A percentile compares a stretch with the other conserved stretches of the same genome.
phyloP scores from a whole-genome alignment of 2,329 filamentous ascomycete species.

The Alternaria viburni region DNA sequence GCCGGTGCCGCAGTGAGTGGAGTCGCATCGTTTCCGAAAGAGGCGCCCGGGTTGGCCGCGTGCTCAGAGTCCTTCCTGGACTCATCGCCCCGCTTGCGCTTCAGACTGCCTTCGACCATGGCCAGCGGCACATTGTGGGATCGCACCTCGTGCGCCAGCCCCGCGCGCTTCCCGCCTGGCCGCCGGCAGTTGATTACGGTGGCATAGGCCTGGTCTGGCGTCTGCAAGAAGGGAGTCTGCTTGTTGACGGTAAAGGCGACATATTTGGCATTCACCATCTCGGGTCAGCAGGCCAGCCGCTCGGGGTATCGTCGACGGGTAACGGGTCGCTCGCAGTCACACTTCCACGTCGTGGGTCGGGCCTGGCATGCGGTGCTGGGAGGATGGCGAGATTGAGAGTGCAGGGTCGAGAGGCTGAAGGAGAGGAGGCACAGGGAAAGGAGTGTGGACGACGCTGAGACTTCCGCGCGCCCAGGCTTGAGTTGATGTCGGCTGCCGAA shows the following conservation, averaged over 20 bases:
- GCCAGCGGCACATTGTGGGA: constrained; percentile 39
- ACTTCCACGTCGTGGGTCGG: constrained; percentile 13
- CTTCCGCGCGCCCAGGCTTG: constrained; percentile 34
- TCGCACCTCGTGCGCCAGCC: constrained; percentile 32
- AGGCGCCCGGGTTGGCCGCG: neutral
- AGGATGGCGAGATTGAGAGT: constrained; percentile 4
- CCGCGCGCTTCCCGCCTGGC: constrained; percentile 33
- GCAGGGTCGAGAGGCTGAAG: constrained; percentile 25
- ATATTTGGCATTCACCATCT: constrained; percentile 48
- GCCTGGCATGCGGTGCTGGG: constrained; percentile 18
- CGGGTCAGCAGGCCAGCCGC: constrained; percentile 45
- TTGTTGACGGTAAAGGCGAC: constrained; percentile 49
- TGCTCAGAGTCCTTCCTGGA: constrained; percentile 11
- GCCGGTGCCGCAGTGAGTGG: constrained; percentile 8
- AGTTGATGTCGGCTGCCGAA: constrained; percentile 27
- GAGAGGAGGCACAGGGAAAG: constrained; percentile 19
- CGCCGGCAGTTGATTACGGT: constrained; percentile 46
- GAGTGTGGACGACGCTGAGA: constrained; percentile 34
- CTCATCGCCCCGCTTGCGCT: constrained; percentile 33
- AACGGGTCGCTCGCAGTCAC: constrained; percentile 23
- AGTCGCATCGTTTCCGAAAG: constrained; percentile 11
- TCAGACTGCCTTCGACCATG: constrained; percentile 35
- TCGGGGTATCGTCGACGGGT: constrained; percentile 17
- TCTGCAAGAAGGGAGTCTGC: constrained; percentile 38
- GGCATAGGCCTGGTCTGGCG: constrained; percentile 38